Conservation (phyloP, 2,329 filamentous ascomycete species). For the Xylariaceae sp. region DNA sequence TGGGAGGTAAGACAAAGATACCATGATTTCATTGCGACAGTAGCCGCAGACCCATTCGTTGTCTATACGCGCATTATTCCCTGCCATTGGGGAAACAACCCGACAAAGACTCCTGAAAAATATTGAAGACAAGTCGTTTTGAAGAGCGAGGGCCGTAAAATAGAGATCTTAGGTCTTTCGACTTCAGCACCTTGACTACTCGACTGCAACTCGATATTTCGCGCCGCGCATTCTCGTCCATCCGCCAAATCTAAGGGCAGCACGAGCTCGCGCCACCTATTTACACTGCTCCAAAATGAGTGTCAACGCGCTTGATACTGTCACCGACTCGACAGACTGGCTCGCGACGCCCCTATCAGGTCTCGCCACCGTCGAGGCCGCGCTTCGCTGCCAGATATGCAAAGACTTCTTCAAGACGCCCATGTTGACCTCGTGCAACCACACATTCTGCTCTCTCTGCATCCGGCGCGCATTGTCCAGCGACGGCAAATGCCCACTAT, state of each 20-base stretch:
- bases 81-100: too few relatives aligned
- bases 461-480: slow-evolving; percentile 80
- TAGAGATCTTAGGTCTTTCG: too few relatives aligned
- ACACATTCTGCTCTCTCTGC: slow-evolving; percentile 95
- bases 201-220: too few relatives aligned
- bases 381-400: slow-evolving; percentile 92
- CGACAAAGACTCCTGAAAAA: too few relatives aligned
- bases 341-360: slow-evolving; percentile 62
- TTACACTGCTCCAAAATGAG: slow-evolving; percentile 14
- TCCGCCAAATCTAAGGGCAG: not conserved
- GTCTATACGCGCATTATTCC: too few relatives aligned
- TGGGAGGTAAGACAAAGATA: too few relatives aligned
- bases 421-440: slow-evolving; percentile 89
- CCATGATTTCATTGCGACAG: too few relatives aligned
- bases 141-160: too few relatives aligned
- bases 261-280: not conserved
- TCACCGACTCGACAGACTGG: slow-evolving; percentile 85
- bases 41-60: too few relatives aligned
- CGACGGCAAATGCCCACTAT: slow-evolving; percentile 85
- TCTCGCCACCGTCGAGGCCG: slow-evolving; percentile 71
- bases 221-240: not conserved
- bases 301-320: slow-evolving; percentile 32
- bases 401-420: slow-evolving; percentile 96
- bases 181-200: too few relatives aligned
- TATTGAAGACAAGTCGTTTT: too few relatives aligned